Evolutionary conservation across 2,329 filamentous ascomycete genomes (phyloP), one percentile per base, ranked within the genome.

Genomic region (Rutstroemia sp.): DNA sequence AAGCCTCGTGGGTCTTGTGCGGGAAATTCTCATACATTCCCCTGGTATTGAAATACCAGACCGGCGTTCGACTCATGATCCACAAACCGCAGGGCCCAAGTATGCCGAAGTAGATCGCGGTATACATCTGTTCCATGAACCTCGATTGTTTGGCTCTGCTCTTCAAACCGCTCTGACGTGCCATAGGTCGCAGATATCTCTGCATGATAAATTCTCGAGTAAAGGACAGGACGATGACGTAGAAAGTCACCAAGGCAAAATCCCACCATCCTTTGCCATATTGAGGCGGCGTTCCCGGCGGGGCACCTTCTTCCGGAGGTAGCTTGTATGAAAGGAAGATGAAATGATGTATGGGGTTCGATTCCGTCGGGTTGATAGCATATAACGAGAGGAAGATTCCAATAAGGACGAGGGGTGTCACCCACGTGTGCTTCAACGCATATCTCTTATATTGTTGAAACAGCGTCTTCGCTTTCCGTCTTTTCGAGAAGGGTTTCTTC

Each of bases 201-300:
- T 96, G 91, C 92, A 96, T 96, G 73, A 95, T 80, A 72, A 95
- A 95, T 72, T 96, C 92, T 68, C 92, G 89, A 10, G 90, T 95
- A 71, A 96, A 96, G 59, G 88, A 90, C 59, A 96, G 79, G 23
- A 96, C 86, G 54, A 96, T 76, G 50, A 83, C 92, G 75, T 96
- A 96, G 75, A 96, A 96, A 58, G 78, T 74, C 54, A 96, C 89
- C 66, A 96, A 92, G 42, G 88, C 87, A 54, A 96, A 78, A 70
- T 96, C 92, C 76, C 85, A 87, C 48, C 72, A 78, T 14, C 92
- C 92, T 72, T 96, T 96, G 71, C 87, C 90, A 74, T 96, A 96
- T 68, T 92, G 88, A 17, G 76, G 71, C 58, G 64, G 79, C 4
- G 75, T 73, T 57, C 69, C 73, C 51, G 71, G 71, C 17, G 73